Evolutionary conservation across 768 basidiomycete genomes (phyloP), one percentile per base, ranked within the genome.

Genomic region (Tricholoma hemisulphureum): DNA sequence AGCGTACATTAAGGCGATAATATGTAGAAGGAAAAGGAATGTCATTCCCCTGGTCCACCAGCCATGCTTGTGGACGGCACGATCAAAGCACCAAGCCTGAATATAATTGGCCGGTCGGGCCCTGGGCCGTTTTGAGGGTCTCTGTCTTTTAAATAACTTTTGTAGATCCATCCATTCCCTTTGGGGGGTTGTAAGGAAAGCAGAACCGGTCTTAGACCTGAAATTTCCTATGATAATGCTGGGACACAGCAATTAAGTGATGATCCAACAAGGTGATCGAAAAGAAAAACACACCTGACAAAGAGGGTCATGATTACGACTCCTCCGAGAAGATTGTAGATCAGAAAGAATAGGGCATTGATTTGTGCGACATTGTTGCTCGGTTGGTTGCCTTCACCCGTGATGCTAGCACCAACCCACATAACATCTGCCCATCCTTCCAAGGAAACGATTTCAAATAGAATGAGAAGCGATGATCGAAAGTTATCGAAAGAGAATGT

Each of bases 371-470:
- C 83, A 60, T 95, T 90, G 37, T 74, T 79, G 58, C 81, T 73
- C 0, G 93, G 91, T 68, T 97, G 94, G 55, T 72, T 73, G 26
- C 85, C 84, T 20, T 61, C 67, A 4, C 88, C 91, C 1, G 83
- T 87, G 61, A 97, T 89, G 60, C 86, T 84, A 70, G 90, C 90
- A 1, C 88, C 88, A 23, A 87, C 80, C 34, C 73, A 75, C 89
- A 97, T 89, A 51, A 95, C 96, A 67, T 95, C 93, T n/a, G 91
- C 83, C 96, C 95, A 98, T 2, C 96, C 96, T 73, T 96, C 95
- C 50, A 97, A 75, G 0, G 95, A 96, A 21, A 98, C 93, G 62
- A 96, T 94, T 73, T 98, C 96, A 65, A 97, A 98, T 1, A 98
- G 80, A 66, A 98, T 97, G 53, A 98, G 81, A 37, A 98, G 76